Conservation (phyloP, 352 stramenopile genomes). For the Aphanomyces invadans region DNA sequence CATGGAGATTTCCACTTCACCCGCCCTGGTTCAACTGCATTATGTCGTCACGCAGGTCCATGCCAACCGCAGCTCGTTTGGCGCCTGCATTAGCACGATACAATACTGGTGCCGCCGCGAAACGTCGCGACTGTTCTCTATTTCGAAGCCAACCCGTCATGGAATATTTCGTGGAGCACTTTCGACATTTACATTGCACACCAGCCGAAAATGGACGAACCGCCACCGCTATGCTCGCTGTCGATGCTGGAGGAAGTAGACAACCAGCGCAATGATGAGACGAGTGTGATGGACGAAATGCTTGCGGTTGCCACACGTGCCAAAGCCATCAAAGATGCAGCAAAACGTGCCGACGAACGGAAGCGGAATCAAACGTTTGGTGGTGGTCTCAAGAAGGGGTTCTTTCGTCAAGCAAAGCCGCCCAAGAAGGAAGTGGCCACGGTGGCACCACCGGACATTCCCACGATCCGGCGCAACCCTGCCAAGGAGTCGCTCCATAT, state of each 20-base stretch:
- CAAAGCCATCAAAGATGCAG: conserved; percentile 37
- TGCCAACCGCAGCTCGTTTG: no score
- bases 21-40: no score
- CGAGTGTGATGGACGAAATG: conserved; percentile 75
- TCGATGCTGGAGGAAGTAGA: background rate
- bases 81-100: no score
- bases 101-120: background rate
- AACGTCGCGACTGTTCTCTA: background rate
- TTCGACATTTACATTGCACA: no score
- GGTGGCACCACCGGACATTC: conserved; percentile 26
- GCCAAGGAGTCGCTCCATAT: conserved; percentile 43
- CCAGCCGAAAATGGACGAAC: no score
- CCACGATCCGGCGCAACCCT: conserved; percentile 23
- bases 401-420: conserved; percentile 38
- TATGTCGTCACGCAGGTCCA: no score
- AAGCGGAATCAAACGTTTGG: conserved; percentile 46
- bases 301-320: conserved; percentile 42
- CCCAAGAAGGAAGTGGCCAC: conserved; percentile 21
- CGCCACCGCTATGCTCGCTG: conserved; percentile 10
- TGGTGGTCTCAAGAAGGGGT: conserved; percentile 60
- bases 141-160: no score
- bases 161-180: no score
- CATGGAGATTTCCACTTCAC: no score
- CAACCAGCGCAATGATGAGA: conserved; percentile 22
- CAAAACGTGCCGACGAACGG: conserved; percentile 36